Evolutionary conservation across 495 filamentous ascomycete species (phyloP).

Genomic region (Pyronema domesticum): DNA sequence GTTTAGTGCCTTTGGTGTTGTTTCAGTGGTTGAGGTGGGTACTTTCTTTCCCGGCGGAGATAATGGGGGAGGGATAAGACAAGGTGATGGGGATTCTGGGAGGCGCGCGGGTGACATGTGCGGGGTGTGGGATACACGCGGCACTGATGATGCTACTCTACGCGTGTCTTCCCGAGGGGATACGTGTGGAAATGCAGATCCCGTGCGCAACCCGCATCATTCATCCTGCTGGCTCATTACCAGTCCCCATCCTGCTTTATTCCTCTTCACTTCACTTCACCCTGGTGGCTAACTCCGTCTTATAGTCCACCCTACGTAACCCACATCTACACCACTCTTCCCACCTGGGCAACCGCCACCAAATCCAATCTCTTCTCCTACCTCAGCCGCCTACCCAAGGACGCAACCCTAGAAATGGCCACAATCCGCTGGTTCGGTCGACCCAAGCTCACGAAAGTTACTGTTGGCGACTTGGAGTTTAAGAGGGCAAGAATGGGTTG

Average conservation of each 20-base stretch:
- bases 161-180: too few relatives aligned
- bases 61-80: too few relatives aligned
- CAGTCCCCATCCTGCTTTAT: not conserved
- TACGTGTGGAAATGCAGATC: too few relatives aligned
- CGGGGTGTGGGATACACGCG: too few relatives aligned
- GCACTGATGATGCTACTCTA: not conserved
- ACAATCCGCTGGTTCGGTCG: constrained; percentile 1
- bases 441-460: not conserved
- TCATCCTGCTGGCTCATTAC: too few relatives aligned
- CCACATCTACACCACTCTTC: not conserved
- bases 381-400: not conserved
- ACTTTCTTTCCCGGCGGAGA: not conserved
- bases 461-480: not conserved
- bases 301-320: constrained; percentile 2
- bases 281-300: not conserved
- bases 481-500: not conserved
- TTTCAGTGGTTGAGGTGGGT: not conserved
- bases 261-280: too few relatives aligned
- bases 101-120: too few relatives aligned
- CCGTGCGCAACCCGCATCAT: too few relatives aligned
- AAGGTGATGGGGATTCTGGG: not conserved
- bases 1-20: not conserved
- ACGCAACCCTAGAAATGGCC: not conserved
- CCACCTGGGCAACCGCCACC: not conserved
- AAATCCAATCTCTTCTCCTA: not conserved